Conservation (phyloP, 495 filamentous ascomycete species). For the Xylona heveae region DNA sequence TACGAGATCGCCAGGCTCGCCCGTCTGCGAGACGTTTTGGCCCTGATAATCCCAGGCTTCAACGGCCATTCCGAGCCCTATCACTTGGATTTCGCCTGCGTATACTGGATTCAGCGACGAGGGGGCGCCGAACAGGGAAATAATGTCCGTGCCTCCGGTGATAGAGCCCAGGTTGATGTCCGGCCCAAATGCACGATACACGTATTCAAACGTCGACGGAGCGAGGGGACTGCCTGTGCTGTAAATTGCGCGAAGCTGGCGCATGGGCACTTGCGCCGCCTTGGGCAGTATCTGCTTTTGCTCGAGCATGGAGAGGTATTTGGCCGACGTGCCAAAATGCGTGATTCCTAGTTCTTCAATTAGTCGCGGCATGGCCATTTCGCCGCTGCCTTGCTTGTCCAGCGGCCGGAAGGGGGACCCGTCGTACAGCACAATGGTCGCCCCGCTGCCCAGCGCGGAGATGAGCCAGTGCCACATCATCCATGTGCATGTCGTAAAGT, state of each 20-base stretch:
- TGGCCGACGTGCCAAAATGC: constrained; percentile 82
- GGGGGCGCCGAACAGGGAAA: constrained; percentile 77
- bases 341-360: constrained; percentile 56
- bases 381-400: constrained; percentile 29
- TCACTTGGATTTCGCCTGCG: constrained; percentile 74
- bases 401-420: constrained; percentile 65
- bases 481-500: constrained; percentile 83
- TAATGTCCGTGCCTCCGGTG: constrained; percentile 81
- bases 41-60: constrained; percentile 46
- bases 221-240: constrained; percentile 83
- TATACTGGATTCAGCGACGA: constrained; percentile 74
- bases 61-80: constrained; percentile 81
- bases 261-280: constrained; percentile 29
- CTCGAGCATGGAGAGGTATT: constrained; percentile 82
- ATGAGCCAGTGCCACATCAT: constrained; percentile 99
- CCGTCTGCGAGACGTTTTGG: constrained; percentile 26
- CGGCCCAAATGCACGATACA: constrained; percentile 59
- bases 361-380: constrained; percentile 47
- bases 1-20: constrained; percentile 73
- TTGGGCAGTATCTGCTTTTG: constrained; percentile 50
- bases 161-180: constrained; percentile 64
- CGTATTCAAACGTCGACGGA: constrained; percentile 78
- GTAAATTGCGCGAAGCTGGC: constrained; percentile 54
- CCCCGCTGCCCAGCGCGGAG: constrained; percentile 56
- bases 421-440: constrained; percentile 70